Base-by-base conservation (phyloP, 2,329 filamentous ascomycete genomes). In the Venturia asperata region DNA sequence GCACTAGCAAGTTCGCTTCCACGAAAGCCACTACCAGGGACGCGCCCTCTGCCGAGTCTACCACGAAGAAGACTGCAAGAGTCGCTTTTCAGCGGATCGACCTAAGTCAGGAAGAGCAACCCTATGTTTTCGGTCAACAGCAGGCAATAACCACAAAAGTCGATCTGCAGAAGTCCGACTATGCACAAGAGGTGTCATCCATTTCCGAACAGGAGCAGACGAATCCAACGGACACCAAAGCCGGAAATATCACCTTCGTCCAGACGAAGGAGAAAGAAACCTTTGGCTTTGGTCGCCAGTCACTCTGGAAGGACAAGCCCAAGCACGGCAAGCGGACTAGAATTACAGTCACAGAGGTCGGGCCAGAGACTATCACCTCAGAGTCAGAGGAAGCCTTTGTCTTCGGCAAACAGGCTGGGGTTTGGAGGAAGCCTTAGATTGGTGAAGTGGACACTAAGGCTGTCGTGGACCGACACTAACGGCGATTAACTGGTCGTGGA, bases 351-450 rank as follows among this genome's bases (percentile, higher is more conserved):
- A 49, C 45, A 1, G 45, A 49, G 11, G 5, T 49, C 24, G 5
- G 24, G n/a, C 45, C 45, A 24, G 45, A 49, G n/a, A 9, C 19
- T 10, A 21, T 24, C 45, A n/a, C 45, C 45, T 5, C n/a, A 6
- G 45, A 49, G n/a, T 10, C 45, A 49, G 45, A 49, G 45, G 47
- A 52, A 27, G 21, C 47, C 21, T 52, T 52, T 52, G 47, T 52
- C 21, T 52, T 52, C 47, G 47, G 47, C 47, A 52, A 52, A 13
- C 47, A 52, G 13, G 21, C 47, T 52, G 47, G 47, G 17, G 21
- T 52, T 17, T 52, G 47, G 21, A 52, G 21, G 10, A 13, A 27
- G 47, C 24, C 47, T 27, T 41, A 41, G 39, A 41, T 15, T 34
- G 30, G 30, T 3, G 30, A 34, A 3, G 30, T 34, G 3, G 30